These are phyloP conservation scores for Gentiana straminea DNA, from an alignment of 257 asterid genomes.

Conservation along the genomic window DNA sequence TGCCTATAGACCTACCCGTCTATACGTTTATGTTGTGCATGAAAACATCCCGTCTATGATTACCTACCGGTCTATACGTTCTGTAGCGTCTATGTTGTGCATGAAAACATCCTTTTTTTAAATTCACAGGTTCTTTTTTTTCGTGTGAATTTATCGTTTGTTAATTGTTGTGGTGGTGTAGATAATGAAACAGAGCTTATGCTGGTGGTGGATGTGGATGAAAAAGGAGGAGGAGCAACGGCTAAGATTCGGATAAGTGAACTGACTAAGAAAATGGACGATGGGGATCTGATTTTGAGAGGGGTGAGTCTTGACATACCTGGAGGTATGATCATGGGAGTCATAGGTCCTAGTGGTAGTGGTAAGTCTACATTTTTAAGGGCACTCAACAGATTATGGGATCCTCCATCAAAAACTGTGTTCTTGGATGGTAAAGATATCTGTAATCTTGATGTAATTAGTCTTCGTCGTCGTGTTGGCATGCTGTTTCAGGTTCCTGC, in stretches of 20 bases:
- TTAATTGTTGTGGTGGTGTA: background rate
- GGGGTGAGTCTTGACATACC: constrained; percentile 49
- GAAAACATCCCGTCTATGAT: too few species aligned
- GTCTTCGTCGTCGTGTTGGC: constrained; percentile 60
- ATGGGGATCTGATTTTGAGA: constrained; percentile 36
- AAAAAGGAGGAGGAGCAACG: constrained; percentile 10
- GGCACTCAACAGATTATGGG: constrained; percentile 71
- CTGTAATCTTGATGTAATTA: constrained; percentile 47
- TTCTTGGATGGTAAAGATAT: constrained; percentile 56
- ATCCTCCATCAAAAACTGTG: constrained; percentile 49
- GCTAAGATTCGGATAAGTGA: constrained; percentile 48
- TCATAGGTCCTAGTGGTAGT: constrained; percentile 80
- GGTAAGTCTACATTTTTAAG: constrained; percentile 70
- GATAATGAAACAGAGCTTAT: constrained; percentile 32
- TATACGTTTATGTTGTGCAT: background rate
- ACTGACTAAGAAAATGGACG: constrained; percentile 33
- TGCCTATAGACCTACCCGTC: background rate
- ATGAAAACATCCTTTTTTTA: background rate
- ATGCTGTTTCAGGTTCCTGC: constrained; percentile 78
- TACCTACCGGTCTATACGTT: too few species aligned
- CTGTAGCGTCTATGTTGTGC: background rate
- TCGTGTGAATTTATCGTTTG: background rate
- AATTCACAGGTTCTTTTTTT: too few species aligned
- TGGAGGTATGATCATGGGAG: constrained; percentile 59
- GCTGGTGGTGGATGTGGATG: constrained; percentile 19